phyloP scores from a whole-genome alignment of 2,329 filamentous ascomycete species.

The Diaporthe eres region DNA sequence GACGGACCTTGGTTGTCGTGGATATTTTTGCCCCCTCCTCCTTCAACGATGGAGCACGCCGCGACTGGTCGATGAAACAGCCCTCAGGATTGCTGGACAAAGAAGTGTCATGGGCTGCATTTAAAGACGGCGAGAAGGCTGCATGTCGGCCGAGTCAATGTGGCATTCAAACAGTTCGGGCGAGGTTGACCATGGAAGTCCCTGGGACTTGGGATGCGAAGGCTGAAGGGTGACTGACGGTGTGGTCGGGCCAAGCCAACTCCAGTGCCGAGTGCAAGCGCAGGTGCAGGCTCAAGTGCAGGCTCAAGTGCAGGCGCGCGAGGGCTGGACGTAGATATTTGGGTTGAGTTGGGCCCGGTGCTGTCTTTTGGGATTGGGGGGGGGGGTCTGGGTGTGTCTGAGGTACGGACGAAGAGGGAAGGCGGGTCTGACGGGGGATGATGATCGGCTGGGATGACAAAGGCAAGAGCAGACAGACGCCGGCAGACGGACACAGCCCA shows the following conservation, averaged over 20 bases:
- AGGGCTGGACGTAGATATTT: neutral
- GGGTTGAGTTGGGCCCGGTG: neutral
- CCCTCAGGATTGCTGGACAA: conserved; percentile 16
- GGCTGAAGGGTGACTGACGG: conserved; percentile 8
- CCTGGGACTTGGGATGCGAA: neutral
- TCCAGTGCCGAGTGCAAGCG: conserved; percentile 1
- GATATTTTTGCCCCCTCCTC: conserved; percentile 2
- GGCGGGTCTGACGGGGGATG: conserved; percentile 19
- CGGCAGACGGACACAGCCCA: neutral
- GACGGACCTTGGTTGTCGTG: conserved; percentile 4
- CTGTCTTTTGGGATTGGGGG: neutral
- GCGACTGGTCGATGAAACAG: conserved; percentile 31
- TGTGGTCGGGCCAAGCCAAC: neutral
- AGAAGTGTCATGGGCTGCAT: conserved; percentile 4
- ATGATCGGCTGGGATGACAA: conserved; percentile 28
- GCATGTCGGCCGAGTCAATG: conserved; percentile 23
- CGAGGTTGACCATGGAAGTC: conserved; percentile 7
- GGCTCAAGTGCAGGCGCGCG: neutral
- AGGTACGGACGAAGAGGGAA: conserved; percentile 5
- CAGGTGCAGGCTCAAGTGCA: conserved; percentile 4
- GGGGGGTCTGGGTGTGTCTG: conserved; percentile 21
- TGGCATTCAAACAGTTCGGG: neutral
- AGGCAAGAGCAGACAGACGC: neutral
- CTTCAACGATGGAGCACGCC: conserved; percentile 14
- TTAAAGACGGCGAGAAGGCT: conserved; percentile 5